Conservation (phyloP, 257 asterid genomes). For the Capsicum baccatum region DNA sequence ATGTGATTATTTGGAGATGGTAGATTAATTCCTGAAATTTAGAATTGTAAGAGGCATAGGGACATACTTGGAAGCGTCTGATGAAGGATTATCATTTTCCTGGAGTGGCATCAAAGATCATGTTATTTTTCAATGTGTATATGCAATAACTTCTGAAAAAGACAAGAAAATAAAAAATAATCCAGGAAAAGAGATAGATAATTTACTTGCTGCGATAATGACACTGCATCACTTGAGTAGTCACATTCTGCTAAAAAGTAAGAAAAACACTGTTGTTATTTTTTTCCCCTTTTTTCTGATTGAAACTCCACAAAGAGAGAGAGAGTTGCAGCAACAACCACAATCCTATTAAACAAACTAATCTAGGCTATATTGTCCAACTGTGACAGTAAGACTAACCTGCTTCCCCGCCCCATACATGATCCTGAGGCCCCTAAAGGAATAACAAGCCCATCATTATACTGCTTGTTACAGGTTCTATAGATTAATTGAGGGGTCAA, state of each 20-base stretch:
- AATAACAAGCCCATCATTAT: slow-evolving; percentile 28
- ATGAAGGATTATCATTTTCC: slow-evolving; percentile 53
- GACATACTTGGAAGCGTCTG: slow-evolving; percentile 87
- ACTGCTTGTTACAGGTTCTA: not conserved
- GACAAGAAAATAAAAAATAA: not conserved
- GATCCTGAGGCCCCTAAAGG: slow-evolving; percentile 58
- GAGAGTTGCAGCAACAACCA: not conserved
- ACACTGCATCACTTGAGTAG: slow-evolving; percentile 17
- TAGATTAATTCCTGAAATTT: slow-evolving; percentile 17
- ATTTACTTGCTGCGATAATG: slow-evolving; percentile 22
- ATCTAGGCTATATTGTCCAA: slow-evolving; percentile 13
- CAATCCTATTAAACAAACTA: not conserved
- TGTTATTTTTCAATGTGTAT: slow-evolving; percentile 31
- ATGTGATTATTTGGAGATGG: slow-evolving; percentile 34
- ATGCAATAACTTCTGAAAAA: not conserved
- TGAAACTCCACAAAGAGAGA: slow-evolving; percentile 10
- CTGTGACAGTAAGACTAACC: slow-evolving; percentile 48
- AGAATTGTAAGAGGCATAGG: slow-evolving; percentile 32
- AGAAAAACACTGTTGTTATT: not conserved
- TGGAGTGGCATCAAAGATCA: slow-evolving; percentile 47
- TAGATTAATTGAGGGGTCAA: slow-evolving; percentile 26
- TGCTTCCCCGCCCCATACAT: slow-evolving; percentile 44
- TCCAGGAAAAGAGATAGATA: slow-evolving; percentile 15
- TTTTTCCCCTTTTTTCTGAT: not conserved
- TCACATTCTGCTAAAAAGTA: slow-evolving; percentile 13